These are phyloP conservation scores for Starmerella powellii DNA, from an alignment of 805 yeast species.

Conservation along the genomic window DNA sequence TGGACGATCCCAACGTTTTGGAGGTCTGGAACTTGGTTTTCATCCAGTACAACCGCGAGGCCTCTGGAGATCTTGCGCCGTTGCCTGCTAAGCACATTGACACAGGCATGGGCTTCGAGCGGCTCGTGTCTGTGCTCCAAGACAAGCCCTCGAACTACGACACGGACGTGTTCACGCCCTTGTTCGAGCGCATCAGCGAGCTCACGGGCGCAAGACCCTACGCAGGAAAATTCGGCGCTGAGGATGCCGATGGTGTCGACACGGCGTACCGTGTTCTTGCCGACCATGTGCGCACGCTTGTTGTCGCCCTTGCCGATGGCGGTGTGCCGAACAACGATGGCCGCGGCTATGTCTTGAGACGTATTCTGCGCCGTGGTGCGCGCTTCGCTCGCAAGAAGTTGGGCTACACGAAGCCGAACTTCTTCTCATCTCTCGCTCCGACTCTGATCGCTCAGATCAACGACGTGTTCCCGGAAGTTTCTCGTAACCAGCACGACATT, in stretches of 20 bases:
- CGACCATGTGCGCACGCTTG: slow-evolving; percentile 94
- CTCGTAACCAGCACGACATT: slow-evolving; percentile 55
- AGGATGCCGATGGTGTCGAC: slow-evolving; percentile 87
- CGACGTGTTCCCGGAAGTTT: slow-evolving; percentile 85
- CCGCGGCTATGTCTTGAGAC: slow-evolving; percentile 93
- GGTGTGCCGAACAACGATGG: slow-evolving; percentile 99
- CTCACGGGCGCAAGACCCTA: slow-evolving; percentile 88
- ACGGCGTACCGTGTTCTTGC: slow-evolving; percentile 97
- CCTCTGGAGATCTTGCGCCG: slow-evolving; percentile 64
- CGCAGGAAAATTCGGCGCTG: slow-evolving; percentile 84
- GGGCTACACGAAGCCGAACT: slow-evolving; percentile 88
- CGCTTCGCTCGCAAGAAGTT: slow-evolving; percentile 93
- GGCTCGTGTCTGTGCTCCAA: slow-evolving; percentile 89
- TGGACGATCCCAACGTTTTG: slow-evolving; percentile 95
- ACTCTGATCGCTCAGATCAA: slow-evolving; percentile 79
- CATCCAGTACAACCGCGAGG: slow-evolving; percentile 91
- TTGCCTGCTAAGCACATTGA: slow-evolving; percentile 93
- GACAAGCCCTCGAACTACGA: slow-evolving; percentile 88
- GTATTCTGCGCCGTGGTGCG: slow-evolving; percentile 95
- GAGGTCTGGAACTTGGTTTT: slow-evolving; percentile 98
- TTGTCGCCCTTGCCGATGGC: slow-evolving; percentile 94
- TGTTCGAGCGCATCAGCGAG: slow-evolving; percentile 76
- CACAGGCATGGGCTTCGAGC: slow-evolving; percentile 98
- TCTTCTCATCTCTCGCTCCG: slow-evolving; percentile 85
- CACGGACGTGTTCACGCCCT: slow-evolving; percentile 89